A percentile compares a stretch with the other conserved stretches of the same genome.
These are phyloP conservation scores for Grigorovia humatica DNA, from an alignment of 805 yeast genomes.

Conservation along the genomic window DNA sequence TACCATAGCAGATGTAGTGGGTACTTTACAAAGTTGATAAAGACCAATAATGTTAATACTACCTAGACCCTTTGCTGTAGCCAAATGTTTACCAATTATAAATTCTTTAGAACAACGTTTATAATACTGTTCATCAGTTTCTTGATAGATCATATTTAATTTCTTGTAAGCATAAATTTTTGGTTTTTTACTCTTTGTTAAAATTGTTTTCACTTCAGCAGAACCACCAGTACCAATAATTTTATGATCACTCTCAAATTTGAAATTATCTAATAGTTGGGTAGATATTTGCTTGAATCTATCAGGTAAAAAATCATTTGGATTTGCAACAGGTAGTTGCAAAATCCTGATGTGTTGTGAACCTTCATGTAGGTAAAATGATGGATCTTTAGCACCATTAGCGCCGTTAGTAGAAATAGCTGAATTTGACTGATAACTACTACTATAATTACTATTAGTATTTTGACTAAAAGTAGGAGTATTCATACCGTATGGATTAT, in stretches of 20 bases:
- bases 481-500: constrained; percentile 52
- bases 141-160: constrained; percentile 49
- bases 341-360: constrained; percentile 35
- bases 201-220: constrained; percentile 48
- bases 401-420: background rate
- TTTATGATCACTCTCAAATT: constrained; percentile 34
- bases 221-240: constrained; percentile 67
- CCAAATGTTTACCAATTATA: constrained; percentile 44
- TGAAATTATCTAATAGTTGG: constrained; percentile 47
- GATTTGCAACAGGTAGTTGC: constrained; percentile 53
- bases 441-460: background rate
- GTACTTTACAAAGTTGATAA: constrained; percentile 32
- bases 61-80: constrained; percentile 8
- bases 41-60: constrained; percentile 8
- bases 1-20: constrained; percentile 41
- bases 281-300: constrained; percentile 39
- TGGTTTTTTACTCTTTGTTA: constrained; percentile 8
- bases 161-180: constrained; percentile 52
- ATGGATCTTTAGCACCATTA: constrained; percentile 12
- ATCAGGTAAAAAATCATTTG: constrained; percentile 52
- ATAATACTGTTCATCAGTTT: constrained; percentile 55
- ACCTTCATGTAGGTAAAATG: constrained; percentile 29
- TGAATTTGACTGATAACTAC: background rate
- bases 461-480: constrained; percentile 2
- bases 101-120: constrained; percentile 54